phyloP scores from a whole-genome alignment of 2,329 filamentous ascomycete species.

The Amauroascus verrucosus region DNA sequence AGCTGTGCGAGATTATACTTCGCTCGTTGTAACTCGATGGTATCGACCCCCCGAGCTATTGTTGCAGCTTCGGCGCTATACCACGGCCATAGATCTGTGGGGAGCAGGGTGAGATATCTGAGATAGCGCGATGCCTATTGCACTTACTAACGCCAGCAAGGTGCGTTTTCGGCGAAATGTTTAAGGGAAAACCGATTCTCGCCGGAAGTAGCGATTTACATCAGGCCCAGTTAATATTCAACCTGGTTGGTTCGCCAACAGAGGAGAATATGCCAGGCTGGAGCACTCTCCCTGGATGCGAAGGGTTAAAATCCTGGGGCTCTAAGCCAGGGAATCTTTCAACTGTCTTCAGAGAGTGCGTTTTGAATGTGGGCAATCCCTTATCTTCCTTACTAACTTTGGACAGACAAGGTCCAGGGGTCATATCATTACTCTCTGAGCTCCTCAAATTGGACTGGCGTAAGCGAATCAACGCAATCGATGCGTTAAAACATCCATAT shows the following conservation, averaged over 20 bases:
- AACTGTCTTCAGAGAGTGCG: constrained; percentile 61
- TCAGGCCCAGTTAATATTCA: constrained; percentile 89
- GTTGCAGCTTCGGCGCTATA: constrained; percentile 78
- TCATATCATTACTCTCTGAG: constrained; percentile 69
- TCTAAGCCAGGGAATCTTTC: constrained; percentile 55
- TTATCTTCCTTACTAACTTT: neutral
- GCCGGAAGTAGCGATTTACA: constrained; percentile 79
- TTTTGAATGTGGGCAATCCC: neutral
- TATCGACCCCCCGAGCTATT: constrained; percentile 90
- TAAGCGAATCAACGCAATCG: constrained; percentile 79
- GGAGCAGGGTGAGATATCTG: constrained; percentile 65
- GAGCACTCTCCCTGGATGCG: constrained; percentile 69
- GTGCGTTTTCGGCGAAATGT: constrained; percentile 98
- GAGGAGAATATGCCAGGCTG: constrained; percentile 91
- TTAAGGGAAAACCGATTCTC: constrained; percentile 83
- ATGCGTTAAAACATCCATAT: constrained; percentile 85
- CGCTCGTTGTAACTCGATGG: constrained; percentile 94
- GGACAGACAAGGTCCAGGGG: constrained; percentile 53
- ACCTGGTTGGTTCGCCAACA: constrained; percentile 78
- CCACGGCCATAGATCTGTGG: constrained; percentile 97
- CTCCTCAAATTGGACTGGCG: constrained; percentile 83
- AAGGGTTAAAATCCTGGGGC: constrained; percentile 56
- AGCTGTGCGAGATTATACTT: constrained; percentile 82
- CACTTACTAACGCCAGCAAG: constrained; percentile 37
- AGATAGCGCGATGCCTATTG: constrained; percentile 2